Base-by-base conservation (phyloP, 768 basidiomycete genomes). In the Tricholoma matsutake region DNA sequence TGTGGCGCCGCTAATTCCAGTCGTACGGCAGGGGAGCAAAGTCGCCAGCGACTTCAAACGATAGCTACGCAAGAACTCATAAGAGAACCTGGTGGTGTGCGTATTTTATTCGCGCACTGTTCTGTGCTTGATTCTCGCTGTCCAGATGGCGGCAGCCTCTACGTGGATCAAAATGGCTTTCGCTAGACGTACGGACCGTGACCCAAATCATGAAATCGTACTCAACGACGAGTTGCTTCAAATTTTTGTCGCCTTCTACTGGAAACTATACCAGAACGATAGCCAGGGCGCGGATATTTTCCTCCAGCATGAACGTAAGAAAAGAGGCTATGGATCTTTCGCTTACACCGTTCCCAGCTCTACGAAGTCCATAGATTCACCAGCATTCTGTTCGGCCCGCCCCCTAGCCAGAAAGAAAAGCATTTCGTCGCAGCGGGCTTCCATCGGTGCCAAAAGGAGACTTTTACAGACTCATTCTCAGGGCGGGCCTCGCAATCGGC, bases 221-320 rank as follows among this genome's bases (percentile, higher is more conserved):
- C 6, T 51, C 6, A 64, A 65, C 60, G 34, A 54, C 16, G 41
- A 63, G 45, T 63, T 45, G 41, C 53, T 60, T 43, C 43, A 49
- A 54, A 54, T 63, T 28, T 71, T 71, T 51, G 62, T 71, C 25
- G 45, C 57, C 4, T 65, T 70, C 34, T 70, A 70, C 49, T 71
- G 69, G 70, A 60, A 56, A 16, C 52, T 71, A 31, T 66, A 58
- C 57, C 45, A 65, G 8, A 20, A 59, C 2, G 32, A 34, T n/a
- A 34, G 35, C 10, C 31, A 62, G 16, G 61, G 57, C 8, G 49
- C 51, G 66, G 66, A 62, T 56, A 64, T 51, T 65, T 71, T 61
- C 60, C 41, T 65, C 20, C 34, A 54, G 13, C 39, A 45, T 20
- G 49, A 61, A 14, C 63, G 54, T 28, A 57, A 20, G 29, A 58